Conservation (phyloP, 2,329 filamentous ascomycete species). For the Colletotrichum paranaense region DNA sequence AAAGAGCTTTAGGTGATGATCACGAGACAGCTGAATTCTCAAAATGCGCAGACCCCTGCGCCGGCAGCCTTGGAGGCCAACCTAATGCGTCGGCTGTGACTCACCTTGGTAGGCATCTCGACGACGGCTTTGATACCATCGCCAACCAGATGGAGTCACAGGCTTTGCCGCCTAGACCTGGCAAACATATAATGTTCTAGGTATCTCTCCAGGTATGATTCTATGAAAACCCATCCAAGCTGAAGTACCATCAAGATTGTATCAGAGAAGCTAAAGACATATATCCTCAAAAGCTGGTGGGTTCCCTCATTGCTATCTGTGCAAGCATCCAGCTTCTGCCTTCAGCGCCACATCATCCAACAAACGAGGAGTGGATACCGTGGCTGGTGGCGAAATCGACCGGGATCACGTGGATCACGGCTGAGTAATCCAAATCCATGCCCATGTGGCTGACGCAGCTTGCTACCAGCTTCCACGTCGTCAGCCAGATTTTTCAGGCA, state of each 20-base stretch:
- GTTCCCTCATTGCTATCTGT: constrained; percentile 17
- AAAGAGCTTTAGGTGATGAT: not conserved
- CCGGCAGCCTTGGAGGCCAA: constrained; percentile 14
- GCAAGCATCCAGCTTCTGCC: not conserved
- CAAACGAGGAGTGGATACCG: constrained; percentile 1
- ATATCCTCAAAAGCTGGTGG: constrained; percentile 6
- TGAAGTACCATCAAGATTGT: not conserved
- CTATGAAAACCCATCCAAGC: not conserved
- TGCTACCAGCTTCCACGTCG: constrained; percentile 1
- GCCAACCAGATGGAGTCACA: not conserved
- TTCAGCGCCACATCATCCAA: constrained; percentile 11
- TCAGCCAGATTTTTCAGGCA: constrained; percentile 33
- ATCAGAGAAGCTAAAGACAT: not conserved
- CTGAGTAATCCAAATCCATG: constrained; percentile 2
- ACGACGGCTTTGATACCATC: not conserved
- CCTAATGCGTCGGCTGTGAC: constrained; percentile 13
- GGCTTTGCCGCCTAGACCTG: constrained; percentile 23
- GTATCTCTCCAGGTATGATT: not conserved
- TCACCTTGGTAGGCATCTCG: not conserved
- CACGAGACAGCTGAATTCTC: not conserved
- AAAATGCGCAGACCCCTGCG: not conserved
- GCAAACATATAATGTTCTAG: constrained; percentile 2
- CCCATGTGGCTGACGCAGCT: constrained; percentile 20
- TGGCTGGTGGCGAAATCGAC: constrained; percentile 15
- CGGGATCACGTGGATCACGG: constrained; percentile 14